Evolutionary conservation across 192 early-diverging fungal genomes (phyloP).

Genomic region (Backusella circina): DNA sequence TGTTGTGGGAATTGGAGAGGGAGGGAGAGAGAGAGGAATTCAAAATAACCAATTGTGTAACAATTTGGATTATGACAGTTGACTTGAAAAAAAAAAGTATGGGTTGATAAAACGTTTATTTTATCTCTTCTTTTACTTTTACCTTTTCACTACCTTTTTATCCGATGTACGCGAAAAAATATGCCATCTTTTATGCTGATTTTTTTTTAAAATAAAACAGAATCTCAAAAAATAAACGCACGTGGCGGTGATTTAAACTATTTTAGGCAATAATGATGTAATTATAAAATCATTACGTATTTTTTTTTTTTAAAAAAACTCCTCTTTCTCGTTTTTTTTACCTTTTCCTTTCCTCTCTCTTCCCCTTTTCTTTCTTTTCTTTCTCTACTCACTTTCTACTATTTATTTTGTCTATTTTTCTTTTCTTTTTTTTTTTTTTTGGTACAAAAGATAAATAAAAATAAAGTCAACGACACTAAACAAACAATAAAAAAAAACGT

Average conservation of each 20-base stretch:
- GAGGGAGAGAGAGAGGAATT: not conserved
- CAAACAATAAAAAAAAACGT: too few relatives aligned
- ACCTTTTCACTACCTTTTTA: not conserved
- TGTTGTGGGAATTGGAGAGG: not conserved
- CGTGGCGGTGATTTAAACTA: not conserved
- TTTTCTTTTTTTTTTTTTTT: not conserved
- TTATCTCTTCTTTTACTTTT: not conserved
- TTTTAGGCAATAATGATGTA: not conserved
- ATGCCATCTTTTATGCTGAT: not conserved
- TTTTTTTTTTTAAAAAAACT: slow-evolving; percentile 3
- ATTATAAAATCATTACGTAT: not conserved
- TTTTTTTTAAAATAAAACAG: not conserved
- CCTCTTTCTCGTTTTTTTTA: too few relatives aligned
- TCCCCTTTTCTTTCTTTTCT: not conserved
- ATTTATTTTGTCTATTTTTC: not conserved
- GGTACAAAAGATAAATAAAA: not conserved
- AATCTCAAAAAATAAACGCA: too few relatives aligned
- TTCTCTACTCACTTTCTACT: not conserved
- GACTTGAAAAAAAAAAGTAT: not conserved
- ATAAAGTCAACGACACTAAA: not conserved
- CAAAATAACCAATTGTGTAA: not conserved
- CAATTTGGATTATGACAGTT: not conserved
- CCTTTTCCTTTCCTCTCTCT: not conserved
- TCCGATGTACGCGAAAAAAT: not conserved
- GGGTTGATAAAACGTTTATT: not conserved